Percentiles rank a stretch among this genome's conserved stretches.
Evolutionary conservation across 2,329 filamentous ascomycete species (phyloP).

Genomic region (Ophiostoma ulmi): DNA sequence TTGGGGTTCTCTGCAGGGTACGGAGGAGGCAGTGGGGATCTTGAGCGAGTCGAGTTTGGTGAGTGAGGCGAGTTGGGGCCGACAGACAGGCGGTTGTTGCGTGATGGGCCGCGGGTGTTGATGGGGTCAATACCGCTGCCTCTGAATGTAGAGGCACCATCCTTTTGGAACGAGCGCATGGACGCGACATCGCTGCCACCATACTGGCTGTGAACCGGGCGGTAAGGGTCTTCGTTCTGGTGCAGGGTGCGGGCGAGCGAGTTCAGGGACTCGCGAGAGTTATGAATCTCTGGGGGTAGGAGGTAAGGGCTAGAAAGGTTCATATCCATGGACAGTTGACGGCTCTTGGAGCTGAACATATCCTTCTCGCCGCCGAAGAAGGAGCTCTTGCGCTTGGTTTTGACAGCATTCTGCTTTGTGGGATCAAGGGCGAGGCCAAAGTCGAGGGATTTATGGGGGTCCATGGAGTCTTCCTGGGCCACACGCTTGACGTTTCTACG

Average conservation of each 20-base stretch:
- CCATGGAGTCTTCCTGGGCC: slow-evolving; percentile 70
- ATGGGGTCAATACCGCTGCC: slow-evolving; percentile 27
- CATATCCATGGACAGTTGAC: slow-evolving; percentile 66
- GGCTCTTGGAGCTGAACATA: slow-evolving; percentile 40
- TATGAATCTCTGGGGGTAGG: slow-evolving; percentile 74
- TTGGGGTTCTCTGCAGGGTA: slow-evolving; percentile 26
- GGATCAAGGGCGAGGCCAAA: slow-evolving; percentile 68
- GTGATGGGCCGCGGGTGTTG: slow-evolving; percentile 29
- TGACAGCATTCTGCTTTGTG: slow-evolving; percentile 30
- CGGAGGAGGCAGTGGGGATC: slow-evolving; percentile 36
- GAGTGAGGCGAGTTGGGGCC: slow-evolving; percentile 42
- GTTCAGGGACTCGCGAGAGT: slow-evolving; percentile 79
- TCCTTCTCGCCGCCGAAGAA: slow-evolving; percentile 54
- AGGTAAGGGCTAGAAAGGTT: slow-evolving; percentile 81
- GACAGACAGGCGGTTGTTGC: slow-evolving; percentile 32
- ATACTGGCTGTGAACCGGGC: slow-evolving; percentile 52
- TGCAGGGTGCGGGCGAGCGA: slow-evolving; percentile 73
- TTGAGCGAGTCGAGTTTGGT: slow-evolving; percentile 31
- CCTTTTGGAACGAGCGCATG: slow-evolving; percentile 47
- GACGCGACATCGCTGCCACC: slow-evolving; percentile 53
- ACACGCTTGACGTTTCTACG: slow-evolving; percentile 69
- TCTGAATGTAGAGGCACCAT: slow-evolving; percentile 35
- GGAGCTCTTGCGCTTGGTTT: slow-evolving; percentile 43
- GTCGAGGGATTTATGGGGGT: slow-evolving; percentile 86
- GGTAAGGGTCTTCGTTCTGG: slow-evolving; percentile 79